Evolutionary conservation across 768 basidiomycete genomes (phyloP).

Genomic region (Hygrocybe punicea): DNA sequence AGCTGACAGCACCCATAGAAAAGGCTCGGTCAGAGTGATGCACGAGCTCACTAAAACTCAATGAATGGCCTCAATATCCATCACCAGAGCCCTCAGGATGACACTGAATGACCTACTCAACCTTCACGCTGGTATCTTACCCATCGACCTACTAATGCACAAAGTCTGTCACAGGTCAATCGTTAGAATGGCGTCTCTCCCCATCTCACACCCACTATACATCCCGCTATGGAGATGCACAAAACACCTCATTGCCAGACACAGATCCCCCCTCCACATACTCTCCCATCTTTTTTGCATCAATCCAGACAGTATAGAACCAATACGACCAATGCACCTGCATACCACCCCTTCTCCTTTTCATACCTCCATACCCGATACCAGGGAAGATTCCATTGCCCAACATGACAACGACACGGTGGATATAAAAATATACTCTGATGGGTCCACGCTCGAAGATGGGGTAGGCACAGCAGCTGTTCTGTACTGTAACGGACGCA

Average conservation of each 20-base stretch:
- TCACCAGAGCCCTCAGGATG: conserved; percentile 22
- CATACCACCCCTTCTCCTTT: not conserved
- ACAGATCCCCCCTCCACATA: conserved; percentile 8
- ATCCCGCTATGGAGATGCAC: conserved; percentile 4
- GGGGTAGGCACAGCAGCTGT: conserved; percentile 8
- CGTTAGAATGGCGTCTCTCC: conserved; percentile 19
- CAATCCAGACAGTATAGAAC: conserved; percentile 7
- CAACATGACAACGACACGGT: not conserved
- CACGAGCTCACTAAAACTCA: conserved; percentile 8
- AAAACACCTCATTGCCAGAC: conserved; percentile 4
- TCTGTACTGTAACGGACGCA: conserved; percentile 1
- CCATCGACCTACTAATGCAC: conserved; percentile 17
- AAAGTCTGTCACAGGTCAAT: conserved; percentile 14
- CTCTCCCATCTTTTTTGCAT: conserved; percentile 10
- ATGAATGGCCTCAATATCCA: conserved; percentile 5
- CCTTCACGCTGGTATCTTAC: conserved; percentile 19
- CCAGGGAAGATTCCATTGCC: conserved; percentile 2
- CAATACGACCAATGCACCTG: not conserved
- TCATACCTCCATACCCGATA: not conserved
- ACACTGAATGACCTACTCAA: conserved; percentile 19
- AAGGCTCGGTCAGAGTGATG: not conserved
- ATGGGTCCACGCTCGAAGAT: conserved; percentile 7
- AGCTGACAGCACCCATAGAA: not conserved
- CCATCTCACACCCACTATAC: conserved; percentile 20
- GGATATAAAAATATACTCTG: conserved; percentile 6